Conservation (phyloP, 73 alveolate species). For the Stentor roeselii region DNA sequence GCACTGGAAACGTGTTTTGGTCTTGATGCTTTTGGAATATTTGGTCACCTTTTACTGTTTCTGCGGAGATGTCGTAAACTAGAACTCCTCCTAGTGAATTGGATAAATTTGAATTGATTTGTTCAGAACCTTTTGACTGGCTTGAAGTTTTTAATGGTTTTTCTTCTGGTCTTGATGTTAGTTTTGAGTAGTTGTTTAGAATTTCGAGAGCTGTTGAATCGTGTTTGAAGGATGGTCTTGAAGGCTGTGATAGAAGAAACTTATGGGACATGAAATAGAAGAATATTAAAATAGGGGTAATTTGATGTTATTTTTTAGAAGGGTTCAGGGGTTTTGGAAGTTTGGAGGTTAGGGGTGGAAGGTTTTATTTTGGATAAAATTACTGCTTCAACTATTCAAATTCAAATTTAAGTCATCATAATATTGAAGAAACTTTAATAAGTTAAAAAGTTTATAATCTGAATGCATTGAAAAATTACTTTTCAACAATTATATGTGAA, state of each 20-base stretch:
- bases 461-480: no score
- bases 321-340: no score
- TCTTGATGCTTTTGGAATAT: not conserved
- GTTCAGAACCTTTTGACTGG: not conserved
- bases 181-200: not conserved
- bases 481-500: no score
- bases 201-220: not conserved
- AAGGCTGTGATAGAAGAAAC: not conserved
- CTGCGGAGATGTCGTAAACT: not conserved
- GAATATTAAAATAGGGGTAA: no score
- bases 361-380: no score
- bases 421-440: no score
- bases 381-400: no score
- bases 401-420: no score
- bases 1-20: not conserved
- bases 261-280: not conserved
- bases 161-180: not conserved
- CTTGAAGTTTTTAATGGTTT: not conserved
- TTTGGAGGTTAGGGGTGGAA: no score
- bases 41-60: not conserved
- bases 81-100: not conserved
- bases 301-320: no score
- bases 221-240: not conserved
- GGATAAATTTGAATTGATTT: not conserved
- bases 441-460: no score